Conservation (phyloP, 2,329 filamentous ascomycete species). For the Sclerotinia spermophila region DNA sequence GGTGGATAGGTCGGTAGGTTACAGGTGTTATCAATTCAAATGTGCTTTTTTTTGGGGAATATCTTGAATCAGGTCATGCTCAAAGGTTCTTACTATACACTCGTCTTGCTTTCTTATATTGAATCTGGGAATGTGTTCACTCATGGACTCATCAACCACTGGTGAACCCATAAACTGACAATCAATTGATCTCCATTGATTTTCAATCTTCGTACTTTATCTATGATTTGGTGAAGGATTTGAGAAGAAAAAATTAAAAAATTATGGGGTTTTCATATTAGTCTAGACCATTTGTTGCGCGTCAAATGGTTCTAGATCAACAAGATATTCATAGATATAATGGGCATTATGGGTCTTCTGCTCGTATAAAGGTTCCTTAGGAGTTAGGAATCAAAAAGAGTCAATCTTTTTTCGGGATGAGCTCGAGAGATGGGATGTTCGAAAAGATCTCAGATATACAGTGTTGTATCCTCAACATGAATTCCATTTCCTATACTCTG, state of each 20-base stretch:
- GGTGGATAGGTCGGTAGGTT: background rate
- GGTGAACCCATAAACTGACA: background rate
- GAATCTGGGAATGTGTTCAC: background rate
- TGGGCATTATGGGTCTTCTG: background rate
- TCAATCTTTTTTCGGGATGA: background rate
- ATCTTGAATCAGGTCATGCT: background rate
- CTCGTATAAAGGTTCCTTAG: background rate
- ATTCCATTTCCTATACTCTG: background rate
- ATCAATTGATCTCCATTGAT: background rate
- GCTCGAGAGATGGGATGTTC: background rate
- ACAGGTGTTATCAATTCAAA: background rate
- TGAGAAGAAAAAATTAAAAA: too few relatives aligned
- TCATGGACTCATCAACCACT: background rate
- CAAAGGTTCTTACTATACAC: background rate
- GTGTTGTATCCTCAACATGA: background rate
- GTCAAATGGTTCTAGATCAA: slow-evolving; percentile 4
- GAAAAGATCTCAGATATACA: background rate
- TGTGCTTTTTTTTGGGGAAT: background rate
- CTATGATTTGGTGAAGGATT: background rate
- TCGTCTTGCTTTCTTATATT: background rate
- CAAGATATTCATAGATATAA: background rate
- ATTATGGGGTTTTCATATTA: background rate
- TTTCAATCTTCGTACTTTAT: background rate
- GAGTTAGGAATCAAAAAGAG: background rate
- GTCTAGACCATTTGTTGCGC: background rate